Evolutionary conservation across 2,329 filamentous ascomycete species (phyloP).

Genomic region (Amauroascus verrucosus): DNA sequence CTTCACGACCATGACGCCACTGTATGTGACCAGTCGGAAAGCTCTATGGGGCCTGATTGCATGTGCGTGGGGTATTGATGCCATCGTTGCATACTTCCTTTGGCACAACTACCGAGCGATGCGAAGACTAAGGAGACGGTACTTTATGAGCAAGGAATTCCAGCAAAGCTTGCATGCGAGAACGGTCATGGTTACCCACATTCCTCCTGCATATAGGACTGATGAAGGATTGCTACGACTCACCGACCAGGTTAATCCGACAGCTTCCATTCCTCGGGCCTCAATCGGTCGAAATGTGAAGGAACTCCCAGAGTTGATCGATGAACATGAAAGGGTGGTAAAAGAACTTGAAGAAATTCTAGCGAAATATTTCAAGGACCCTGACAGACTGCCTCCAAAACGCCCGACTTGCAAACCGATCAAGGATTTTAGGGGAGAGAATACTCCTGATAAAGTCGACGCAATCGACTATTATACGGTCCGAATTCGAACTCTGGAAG

Average conservation of each 20-base stretch:
- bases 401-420: constrained; percentile 71
- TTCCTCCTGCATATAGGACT: constrained; percentile 62
- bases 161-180: constrained; percentile 73
- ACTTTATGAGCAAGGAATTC: constrained; percentile 80
- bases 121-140: constrained; percentile 58
- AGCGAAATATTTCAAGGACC: constrained; percentile 84
- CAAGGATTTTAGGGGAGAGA: constrained; percentile 63
- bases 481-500: constrained; percentile 71
- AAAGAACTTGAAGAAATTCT: constrained; percentile 71
- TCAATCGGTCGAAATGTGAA: constrained; percentile 88
- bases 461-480: constrained; percentile 87
- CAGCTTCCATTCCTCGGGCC: constrained; percentile 65
- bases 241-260: constrained; percentile 68
- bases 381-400: constrained; percentile 62
- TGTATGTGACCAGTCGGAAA: constrained; percentile 38
- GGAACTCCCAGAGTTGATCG: constrained; percentile 73
- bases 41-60: constrained; percentile 51
- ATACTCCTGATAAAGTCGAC: constrained; percentile 60
- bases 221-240: constrained; percentile 83
- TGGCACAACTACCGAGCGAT: constrained; percentile 85
- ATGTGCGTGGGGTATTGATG: constrained; percentile 55
- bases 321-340: constrained; percentile 71
- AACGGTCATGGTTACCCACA: constrained; percentile 56
- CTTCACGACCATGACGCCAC: constrained; percentile 42
- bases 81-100: constrained; percentile 67